Percentiles rank a stretch among this genome's conserved stretches.
These are phyloP conservation scores for Funneliformis geosporum DNA, from an alignment of 192 early-diverging fungal species.

Conservation along the genomic window DNA sequence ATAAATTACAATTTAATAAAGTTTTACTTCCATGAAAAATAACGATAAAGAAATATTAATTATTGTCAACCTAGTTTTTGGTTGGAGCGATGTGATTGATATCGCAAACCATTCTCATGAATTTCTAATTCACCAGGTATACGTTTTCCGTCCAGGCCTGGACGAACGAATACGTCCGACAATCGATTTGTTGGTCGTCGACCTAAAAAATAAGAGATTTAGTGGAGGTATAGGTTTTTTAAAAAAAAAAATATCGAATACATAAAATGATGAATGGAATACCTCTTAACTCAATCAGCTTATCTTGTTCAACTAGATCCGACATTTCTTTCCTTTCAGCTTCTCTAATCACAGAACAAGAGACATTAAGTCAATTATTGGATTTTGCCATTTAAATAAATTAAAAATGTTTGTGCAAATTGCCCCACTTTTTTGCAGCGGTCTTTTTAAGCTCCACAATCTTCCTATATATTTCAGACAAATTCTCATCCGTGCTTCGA, in stretches of 20 bases:
- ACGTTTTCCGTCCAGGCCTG: constrained; percentile 89
- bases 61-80: constrained; percentile 64
- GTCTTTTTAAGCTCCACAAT: constrained; percentile 94
- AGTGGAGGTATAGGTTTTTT: neutral
- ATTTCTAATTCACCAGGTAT: constrained; percentile 95
- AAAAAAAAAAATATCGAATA: neutral
- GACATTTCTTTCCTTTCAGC: constrained; percentile 94
- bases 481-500: constrained; percentile 80
- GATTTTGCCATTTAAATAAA: too few species aligned
- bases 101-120: constrained; percentile 94
- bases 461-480: constrained; percentile 81
- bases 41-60: constrained; percentile 6
- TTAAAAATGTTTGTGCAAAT: neutral
- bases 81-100: constrained; percentile 75
- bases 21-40: neutral
- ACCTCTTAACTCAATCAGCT: constrained; percentile 76
- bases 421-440: constrained; percentile 68
- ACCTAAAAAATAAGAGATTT: constrained; percentile 4
- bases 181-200: constrained; percentile 69
- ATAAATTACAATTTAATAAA: constrained; percentile 9
- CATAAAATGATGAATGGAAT: constrained; percentile 35
- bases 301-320: constrained; percentile 93
- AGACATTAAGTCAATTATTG: neutral
- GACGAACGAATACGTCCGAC: constrained; percentile 90
- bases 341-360: constrained; percentile 55